Conservation (phyloP, 805 yeast species). For the Teunomyces funiuensis region DNA sequence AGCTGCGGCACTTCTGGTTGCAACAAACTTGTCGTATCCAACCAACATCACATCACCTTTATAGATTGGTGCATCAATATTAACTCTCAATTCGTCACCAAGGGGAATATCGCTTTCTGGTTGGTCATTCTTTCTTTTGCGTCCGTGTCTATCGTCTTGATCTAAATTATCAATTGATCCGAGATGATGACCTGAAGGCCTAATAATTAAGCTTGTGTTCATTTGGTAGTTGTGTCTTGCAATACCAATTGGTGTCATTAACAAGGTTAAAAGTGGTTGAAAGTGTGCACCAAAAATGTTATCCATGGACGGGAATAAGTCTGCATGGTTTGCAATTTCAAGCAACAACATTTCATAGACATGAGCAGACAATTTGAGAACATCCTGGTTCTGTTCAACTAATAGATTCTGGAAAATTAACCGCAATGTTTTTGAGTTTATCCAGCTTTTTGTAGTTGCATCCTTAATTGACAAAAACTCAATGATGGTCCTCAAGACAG, state of each 20-base stretch:
- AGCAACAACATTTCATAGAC: conserved; percentile 59
- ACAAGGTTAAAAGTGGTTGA: conserved; percentile 58
- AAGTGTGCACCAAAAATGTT: conserved; percentile 55
- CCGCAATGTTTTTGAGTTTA: conserved; percentile 69
- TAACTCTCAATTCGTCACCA: conserved; percentile 57
- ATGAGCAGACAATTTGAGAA: conserved; percentile 58
- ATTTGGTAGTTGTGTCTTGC: conserved; percentile 84
- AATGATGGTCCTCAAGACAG: conserved; percentile 76
- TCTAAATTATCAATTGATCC: conserved; percentile 18
- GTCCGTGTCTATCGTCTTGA: conserved; percentile 38
- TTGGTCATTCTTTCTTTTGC: conserved; percentile 44
- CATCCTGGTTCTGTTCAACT: conserved; percentile 82
- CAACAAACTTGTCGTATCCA: conserved; percentile 69
- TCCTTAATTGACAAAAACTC: conserved; percentile 70
- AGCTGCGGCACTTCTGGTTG: conserved; percentile 76
- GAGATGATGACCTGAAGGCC: conserved; percentile 68
- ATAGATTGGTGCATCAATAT: conserved; percentile 90
- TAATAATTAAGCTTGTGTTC: conserved; percentile 70
- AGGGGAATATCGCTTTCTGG: conserved; percentile 41
- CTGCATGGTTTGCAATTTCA: conserved; percentile 37
- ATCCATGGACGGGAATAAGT: conserved; percentile 45
- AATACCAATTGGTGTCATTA: conserved; percentile 94
- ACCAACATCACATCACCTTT: conserved; percentile 88
- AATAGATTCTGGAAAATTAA: conserved; percentile 82
- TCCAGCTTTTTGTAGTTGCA: conserved; percentile 62